Percentiles rank a stretch among this genome's conserved stretches.
phyloP scores from a whole-genome alignment of 371 early-diverging fungal genomes.

The Rhizopus arrhizus region DNA sequence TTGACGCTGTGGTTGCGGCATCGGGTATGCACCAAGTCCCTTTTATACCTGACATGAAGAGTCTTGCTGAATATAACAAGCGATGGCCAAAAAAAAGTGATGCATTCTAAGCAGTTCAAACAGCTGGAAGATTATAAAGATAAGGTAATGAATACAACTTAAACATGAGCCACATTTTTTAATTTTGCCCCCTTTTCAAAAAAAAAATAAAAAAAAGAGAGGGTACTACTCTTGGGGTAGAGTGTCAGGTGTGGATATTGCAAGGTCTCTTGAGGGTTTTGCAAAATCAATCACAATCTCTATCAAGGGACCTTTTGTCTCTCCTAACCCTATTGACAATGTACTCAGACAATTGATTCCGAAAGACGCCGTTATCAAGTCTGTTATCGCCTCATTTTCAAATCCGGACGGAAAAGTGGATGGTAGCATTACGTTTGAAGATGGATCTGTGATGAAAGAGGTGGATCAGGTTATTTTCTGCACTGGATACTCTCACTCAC shows the following conservation, averaged over 20 bases:
- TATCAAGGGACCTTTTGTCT: slow-evolving; percentile 26
- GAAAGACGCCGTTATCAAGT: slow-evolving; percentile 18
- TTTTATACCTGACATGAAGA: slow-evolving; percentile 34
- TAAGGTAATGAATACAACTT: slow-evolving; percentile 28
- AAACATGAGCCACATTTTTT: neutral
- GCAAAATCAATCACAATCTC: slow-evolving; percentile 39
- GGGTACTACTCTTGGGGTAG: slow-evolving; percentile 42
- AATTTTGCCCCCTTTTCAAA: neutral
- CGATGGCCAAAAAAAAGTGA: slow-evolving; percentile 25
- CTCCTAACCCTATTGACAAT: slow-evolving; percentile 20
- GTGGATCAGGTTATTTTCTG: slow-evolving; percentile 66
- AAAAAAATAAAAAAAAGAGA: slow-evolving; percentile 17
- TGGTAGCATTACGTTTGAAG: slow-evolving; percentile 53
- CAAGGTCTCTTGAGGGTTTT: slow-evolving; percentile 29
- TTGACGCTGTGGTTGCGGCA: slow-evolving; percentile 47
- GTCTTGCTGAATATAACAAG: slow-evolving; percentile 33
- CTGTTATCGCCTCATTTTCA: slow-evolving; percentile 27
- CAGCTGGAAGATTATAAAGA: slow-evolving; percentile 33
- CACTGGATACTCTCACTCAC: slow-evolving; percentile 60
- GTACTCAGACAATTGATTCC: slow-evolving; percentile 26
- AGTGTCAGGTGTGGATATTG: slow-evolving; percentile 45
- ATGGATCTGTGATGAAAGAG: slow-evolving; percentile 52
- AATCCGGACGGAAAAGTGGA: slow-evolving; percentile 30
- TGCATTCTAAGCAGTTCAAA: slow-evolving; percentile 45
- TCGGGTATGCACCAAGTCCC: slow-evolving; percentile 40